phyloP scores from a whole-genome alignment of 2,329 filamentous ascomycete genomes.

The Grosmannia huntii region DNA sequence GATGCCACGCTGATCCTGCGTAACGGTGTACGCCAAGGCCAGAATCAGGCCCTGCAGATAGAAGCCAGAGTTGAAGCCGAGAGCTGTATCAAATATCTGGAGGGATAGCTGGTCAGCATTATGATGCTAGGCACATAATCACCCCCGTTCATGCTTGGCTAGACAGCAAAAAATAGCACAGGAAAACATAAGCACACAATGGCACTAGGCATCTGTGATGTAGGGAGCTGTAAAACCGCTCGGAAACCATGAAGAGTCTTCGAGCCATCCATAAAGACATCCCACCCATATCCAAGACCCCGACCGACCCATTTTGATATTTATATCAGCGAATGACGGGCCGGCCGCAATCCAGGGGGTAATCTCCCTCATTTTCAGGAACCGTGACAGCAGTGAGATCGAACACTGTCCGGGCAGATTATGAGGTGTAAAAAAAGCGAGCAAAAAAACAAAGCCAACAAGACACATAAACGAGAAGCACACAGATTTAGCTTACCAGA shows the following conservation, averaged over 20 bases:
- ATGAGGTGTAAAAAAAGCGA: slow-evolving; percentile 27
- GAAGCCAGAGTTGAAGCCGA: slow-evolving; percentile 22
- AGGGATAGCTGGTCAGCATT: slow-evolving; percentile 11
- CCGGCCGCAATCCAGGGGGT: slow-evolving; percentile 49
- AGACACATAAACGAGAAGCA: not conserved
- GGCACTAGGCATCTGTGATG: slow-evolving; percentile 25
- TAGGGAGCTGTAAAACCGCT: slow-evolving; percentile 52
- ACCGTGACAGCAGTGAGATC: slow-evolving; percentile 61
- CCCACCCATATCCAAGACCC: slow-evolving; percentile 64
- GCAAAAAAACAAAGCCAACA: not conserved
- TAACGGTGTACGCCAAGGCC: slow-evolving; percentile 71
- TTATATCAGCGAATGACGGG: slow-evolving; percentile 49
- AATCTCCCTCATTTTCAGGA: slow-evolving; percentile 76
- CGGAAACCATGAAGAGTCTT: slow-evolving; percentile 38
- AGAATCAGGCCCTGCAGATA: slow-evolving; percentile 58
- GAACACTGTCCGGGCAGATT: slow-evolving; percentile 69
- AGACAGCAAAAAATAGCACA: not conserved
- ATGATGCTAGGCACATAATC: not conserved
- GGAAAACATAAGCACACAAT: not conserved
- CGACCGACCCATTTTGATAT: slow-evolving; percentile 38
- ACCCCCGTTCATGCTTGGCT: not conserved
- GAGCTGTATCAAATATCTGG: not conserved
- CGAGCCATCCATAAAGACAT: slow-evolving; percentile 59
- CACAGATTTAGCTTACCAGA: slow-evolving; percentile 51
- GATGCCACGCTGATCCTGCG: slow-evolving; percentile 70